Base-by-base conservation (phyloP, 306 rosid species). In the Pyrus bretschneideri region DNA sequence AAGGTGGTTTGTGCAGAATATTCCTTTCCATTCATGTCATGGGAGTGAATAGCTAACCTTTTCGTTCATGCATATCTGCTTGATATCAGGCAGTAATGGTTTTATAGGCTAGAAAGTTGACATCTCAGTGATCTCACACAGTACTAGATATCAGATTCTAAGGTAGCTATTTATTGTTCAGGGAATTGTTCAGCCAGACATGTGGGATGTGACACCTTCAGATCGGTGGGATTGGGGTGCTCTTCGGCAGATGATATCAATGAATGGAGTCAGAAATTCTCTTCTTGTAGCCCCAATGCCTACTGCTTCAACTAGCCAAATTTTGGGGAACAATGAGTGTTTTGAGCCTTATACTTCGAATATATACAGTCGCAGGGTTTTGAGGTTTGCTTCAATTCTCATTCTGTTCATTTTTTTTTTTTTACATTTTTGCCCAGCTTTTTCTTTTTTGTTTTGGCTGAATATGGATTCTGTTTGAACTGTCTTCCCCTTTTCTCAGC, bases 261-360 rank as follows among this genome's bases (percentile, higher is more conserved):
- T 78, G 76, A 71, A 73, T 42, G 98, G 97, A 74, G 86, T 87
- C 67, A 87, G 98, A 51, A 93, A 93, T 83, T 93, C 98, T 55
- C 97, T 92, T 84, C 96, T 92, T 67, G 82, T 88, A 17, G 93
- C 93, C 35, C 97, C 96, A n/a, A 92, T 90, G 96, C 97, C 96
- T 10, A 92, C 96, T 55, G 97, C 96, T 3, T 90, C 96, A 19
- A 90, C 96, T 45, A 90, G 97, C 80, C 97, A 92, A 77, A 92
- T 92, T 85, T 91, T 92, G 83, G 96, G 96, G 79, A 92, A 92
- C 81, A 92, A 90, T 25, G 96, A 90, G 74, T 92, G 97, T 76
- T 92, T 92, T 88, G 96, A 92, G 78, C 96, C 97, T 4, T 92
- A 90, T 81, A 90, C 97, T 75, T 92, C 96, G 49, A 92, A 92